phyloP scores from a whole-genome alignment of 495 filamentous ascomycete genomes.

The Corynascus novoguineensis region DNA sequence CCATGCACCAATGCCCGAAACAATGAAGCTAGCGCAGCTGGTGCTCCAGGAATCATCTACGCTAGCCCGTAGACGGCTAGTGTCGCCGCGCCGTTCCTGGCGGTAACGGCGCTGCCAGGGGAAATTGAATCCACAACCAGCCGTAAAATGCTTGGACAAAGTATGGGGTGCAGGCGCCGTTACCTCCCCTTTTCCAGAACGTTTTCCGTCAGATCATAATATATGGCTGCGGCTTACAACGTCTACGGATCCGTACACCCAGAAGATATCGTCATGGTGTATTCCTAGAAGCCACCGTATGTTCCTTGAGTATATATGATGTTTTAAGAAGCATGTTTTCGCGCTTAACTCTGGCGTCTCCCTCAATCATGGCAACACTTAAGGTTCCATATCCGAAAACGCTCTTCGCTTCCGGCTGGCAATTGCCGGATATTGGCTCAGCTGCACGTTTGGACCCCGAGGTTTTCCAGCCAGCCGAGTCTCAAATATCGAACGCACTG shows the following conservation, averaged over 20 bases:
- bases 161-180: conserved; percentile 19
- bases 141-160: too few species aligned
- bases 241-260: too few species aligned
- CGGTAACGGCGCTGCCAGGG: conserved; percentile 19
- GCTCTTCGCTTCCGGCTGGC: too few species aligned
- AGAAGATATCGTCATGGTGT: too few species aligned
- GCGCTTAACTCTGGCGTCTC: too few species aligned
- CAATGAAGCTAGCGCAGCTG: background rate
- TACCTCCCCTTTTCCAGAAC: conserved; percentile 25
- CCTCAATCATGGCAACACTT: too few species aligned
- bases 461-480: background rate
- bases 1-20: background rate
- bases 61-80: conserved; percentile 16
- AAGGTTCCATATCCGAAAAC: too few species aligned
- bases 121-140: conserved; percentile 10
- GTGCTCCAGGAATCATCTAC: conserved; percentile 19
- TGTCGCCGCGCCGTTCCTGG: conserved; percentile 14
- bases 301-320: too few species aligned
- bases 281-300: background rate
- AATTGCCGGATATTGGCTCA: too few species aligned
- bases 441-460: background rate
- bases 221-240: too few species aligned
- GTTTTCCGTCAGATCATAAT: conserved; percentile 3
- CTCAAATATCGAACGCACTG: background rate
- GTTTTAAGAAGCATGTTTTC: too few species aligned